Evolutionary conservation across 2,329 filamentous ascomycete genomes (phyloP).

Genomic region (Sarocladium kiliense): DNA sequence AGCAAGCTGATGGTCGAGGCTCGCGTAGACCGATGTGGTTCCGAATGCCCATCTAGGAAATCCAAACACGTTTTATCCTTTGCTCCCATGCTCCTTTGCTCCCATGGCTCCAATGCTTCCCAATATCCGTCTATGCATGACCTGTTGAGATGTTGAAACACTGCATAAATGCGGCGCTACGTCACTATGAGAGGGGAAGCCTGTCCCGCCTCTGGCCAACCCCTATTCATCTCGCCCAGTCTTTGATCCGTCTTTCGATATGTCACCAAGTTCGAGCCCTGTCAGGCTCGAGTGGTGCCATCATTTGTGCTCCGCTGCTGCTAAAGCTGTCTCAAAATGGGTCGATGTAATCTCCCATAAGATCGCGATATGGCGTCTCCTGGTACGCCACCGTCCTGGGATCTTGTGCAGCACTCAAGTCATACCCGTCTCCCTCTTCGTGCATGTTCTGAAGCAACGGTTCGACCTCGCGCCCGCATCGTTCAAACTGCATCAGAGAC

Average conservation of each 20-base stretch:
- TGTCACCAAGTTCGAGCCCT: too few species aligned
- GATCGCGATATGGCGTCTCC: not conserved
- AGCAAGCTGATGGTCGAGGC: too few species aligned
- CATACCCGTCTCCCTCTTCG: not conserved
- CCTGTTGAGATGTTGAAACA: not conserved
- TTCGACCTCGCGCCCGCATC: slow-evolving; percentile 27
- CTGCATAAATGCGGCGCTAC: too few species aligned
- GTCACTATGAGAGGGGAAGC: too few species aligned
- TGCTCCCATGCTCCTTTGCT: not conserved
- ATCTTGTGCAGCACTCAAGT: not conserved
- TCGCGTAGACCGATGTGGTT: too few species aligned
- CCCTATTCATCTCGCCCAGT: too few species aligned
- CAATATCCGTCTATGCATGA: not conserved
- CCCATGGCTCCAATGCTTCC: not conserved
- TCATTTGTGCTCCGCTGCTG: too few species aligned
- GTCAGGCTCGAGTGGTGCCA: too few species aligned
- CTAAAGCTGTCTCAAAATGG: not conserved
- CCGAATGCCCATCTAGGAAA: too few species aligned
- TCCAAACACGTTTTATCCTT: too few species aligned
- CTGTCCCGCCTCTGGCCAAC: too few species aligned
- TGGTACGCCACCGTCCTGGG: not conserved
- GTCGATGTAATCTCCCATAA: not conserved
- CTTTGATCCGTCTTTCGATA: too few species aligned
- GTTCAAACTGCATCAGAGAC: slow-evolving; percentile 60
- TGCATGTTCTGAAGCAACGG: slow-evolving; percentile 16